Percentiles rank a stretch among this genome's conserved stretches.
Evolutionary conservation across 495 filamentous ascomycete genomes (phyloP).

Genomic region (Hyaloscypha variabilis): DNA sequence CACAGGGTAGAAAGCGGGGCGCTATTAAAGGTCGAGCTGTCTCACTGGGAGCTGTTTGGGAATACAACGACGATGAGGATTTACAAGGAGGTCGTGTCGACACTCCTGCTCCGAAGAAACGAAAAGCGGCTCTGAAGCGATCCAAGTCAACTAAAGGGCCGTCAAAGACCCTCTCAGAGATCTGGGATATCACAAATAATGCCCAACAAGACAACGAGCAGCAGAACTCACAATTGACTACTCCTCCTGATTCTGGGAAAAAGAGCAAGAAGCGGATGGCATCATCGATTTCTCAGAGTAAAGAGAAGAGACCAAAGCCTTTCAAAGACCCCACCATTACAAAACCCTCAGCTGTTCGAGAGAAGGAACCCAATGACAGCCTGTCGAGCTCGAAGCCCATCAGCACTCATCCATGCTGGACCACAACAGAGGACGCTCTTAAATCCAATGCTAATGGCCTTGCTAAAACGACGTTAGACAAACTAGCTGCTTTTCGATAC

Average conservation of each 20-base stretch:
- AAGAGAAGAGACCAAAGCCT: neutral
- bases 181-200: neutral
- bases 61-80: constrained; percentile 9
- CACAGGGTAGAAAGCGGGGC: neutral
- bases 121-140: constrained; percentile 6
- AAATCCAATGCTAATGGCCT: constrained; percentile 16
- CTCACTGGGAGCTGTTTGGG: constrained; percentile 10
- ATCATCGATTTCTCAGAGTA: neutral
- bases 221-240: constrained; percentile 11
- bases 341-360: constrained; percentile 5
- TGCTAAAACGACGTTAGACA: constrained; percentile 25
- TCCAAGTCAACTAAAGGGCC: constrained; percentile 2
- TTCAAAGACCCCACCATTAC: constrained; percentile 22
- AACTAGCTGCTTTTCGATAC: constrained; percentile 26
- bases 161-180: neutral
- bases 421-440: constrained; percentile 22
- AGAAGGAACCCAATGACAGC: constrained; percentile 1
- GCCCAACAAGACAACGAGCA: neutral
- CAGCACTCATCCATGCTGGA: constrained; percentile 13
- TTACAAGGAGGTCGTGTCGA: neutral
- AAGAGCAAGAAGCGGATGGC: neutral
- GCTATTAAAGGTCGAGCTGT: constrained; percentile 2
- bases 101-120: constrained; percentile 1
- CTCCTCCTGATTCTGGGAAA: constrained; percentile 11
- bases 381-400: neutral